Evolutionary conservation across 768 basidiomycete species (phyloP).

Genomic region (Suillus spraguei): DNA sequence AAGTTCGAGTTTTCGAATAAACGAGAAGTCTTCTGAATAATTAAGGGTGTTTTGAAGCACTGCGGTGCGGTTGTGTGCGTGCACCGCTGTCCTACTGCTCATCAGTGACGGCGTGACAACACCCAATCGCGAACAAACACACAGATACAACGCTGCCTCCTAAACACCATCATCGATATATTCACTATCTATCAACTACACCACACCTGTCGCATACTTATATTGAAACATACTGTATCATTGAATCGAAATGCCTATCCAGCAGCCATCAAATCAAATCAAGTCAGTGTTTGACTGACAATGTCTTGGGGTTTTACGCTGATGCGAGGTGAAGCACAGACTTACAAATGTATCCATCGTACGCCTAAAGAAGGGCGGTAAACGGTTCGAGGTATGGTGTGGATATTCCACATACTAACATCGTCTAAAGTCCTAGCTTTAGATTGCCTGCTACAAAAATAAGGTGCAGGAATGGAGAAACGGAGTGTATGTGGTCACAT

Average conservation of each 20-base stretch:
- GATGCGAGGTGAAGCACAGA: constrained; percentile 43
- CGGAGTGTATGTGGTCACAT: constrained; percentile 64
- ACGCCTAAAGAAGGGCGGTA: constrained; percentile 94
- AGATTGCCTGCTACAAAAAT: constrained; percentile 99
- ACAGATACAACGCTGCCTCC: background rate
- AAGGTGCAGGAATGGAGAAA: constrained; percentile 97
- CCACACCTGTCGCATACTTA: background rate
- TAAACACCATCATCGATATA: background rate
- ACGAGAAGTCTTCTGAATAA: background rate
- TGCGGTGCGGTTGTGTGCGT: background rate
- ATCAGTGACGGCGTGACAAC: background rate
- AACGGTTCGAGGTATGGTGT: constrained; percentile 84
- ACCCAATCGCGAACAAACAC: background rate
- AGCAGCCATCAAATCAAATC: constrained; percentile 90
- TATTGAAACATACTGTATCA: constrained; percentile 6
- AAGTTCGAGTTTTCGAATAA: background rate
- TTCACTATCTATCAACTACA: background rate
- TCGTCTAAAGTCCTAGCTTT: constrained; percentile 1
- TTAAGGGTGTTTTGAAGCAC: background rate
- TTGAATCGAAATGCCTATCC: constrained; percentile 47
- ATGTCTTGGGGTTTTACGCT: constrained; percentile 14
- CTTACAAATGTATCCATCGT: constrained; percentile 98
- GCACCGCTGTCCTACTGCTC: background rate
- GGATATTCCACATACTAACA: background rate
- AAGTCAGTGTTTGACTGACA: constrained; percentile 50